Evolutionary conservation across 2,329 filamentous ascomycete species (phyloP).

Genomic region (Aureobasidium sp.): DNA sequence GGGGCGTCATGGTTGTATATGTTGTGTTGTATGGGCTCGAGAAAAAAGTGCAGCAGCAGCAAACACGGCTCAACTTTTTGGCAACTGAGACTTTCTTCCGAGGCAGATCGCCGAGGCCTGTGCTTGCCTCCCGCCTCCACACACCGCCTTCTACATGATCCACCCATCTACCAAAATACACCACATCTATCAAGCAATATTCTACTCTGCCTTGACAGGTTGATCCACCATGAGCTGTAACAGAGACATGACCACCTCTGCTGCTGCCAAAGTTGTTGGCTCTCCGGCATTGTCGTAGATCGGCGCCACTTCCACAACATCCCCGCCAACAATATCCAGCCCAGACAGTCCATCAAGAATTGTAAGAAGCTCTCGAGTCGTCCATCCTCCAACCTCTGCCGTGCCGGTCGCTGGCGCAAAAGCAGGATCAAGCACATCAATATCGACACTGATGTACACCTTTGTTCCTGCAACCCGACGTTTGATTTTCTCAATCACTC

Average conservation of each 20-base stretch:
- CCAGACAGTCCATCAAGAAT: conserved; percentile 54
- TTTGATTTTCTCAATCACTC: conserved; percentile 44
- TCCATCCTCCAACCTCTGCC: conserved; percentile 56
- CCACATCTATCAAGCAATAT: background rate
- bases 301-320: conserved; percentile 56
- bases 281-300: conserved; percentile 57
- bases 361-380: conserved; percentile 51
- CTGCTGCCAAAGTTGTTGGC: conserved; percentile 49
- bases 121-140: background rate
- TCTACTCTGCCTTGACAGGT: conserved; percentile 10
- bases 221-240: conserved; percentile 41
- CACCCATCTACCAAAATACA: background rate
- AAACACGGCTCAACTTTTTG: conserved; percentile 9
- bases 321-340: conserved; percentile 52
- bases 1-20: conserved; percentile 29
- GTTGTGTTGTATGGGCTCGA: background rate
- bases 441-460: conserved; percentile 52
- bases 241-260: conserved; percentile 47
- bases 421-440: conserved; percentile 51
- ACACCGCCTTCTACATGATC: background rate
- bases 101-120: background rate
- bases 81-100: background rate
- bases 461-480: conserved; percentile 45
- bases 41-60: conserved; percentile 8
- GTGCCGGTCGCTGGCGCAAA: conserved; percentile 54